Conservation (phyloP, 768 basidiomycete genomes). For the Lepiota venenata region DNA sequence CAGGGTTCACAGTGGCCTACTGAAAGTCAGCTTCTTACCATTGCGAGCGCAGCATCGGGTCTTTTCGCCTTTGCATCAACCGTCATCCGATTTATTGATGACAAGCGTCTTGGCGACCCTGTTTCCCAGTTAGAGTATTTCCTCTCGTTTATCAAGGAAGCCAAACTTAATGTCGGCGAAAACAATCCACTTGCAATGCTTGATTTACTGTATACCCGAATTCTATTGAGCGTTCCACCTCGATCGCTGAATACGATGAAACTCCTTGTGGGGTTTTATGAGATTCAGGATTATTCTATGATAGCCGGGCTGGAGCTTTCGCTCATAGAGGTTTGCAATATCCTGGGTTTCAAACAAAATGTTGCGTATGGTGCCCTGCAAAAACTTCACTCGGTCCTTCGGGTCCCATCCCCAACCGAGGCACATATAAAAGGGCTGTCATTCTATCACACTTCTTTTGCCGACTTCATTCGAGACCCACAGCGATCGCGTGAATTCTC, state of each 20-base stretch:
- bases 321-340: neutral
- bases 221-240: neutral
- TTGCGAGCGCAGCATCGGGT: neutral
- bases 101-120: neutral
- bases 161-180: neutral
- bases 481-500: neutral
- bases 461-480: neutral
- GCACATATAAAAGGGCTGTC: neutral
- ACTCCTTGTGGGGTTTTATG: neutral
- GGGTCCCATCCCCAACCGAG: neutral
- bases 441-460: slow-evolving; percentile 2
- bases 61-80: neutral
- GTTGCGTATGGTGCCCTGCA: neutral
- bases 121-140: neutral
- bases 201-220: neutral
- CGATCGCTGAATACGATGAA: neutral
- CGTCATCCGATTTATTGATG: neutral
- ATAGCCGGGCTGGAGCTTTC: neutral
- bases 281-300: too few species aligned
- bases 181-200: neutral
- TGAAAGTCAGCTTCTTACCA: neutral
- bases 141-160: neutral
- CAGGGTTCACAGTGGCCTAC: neutral
- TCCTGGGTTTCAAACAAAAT: neutral
- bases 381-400: neutral